Percentiles rank a stretch among this genome's conserved stretches.
Conservation (phyloP, 2,329 filamentous ascomycete genomes). For the Chaetomium sp. region DNA sequence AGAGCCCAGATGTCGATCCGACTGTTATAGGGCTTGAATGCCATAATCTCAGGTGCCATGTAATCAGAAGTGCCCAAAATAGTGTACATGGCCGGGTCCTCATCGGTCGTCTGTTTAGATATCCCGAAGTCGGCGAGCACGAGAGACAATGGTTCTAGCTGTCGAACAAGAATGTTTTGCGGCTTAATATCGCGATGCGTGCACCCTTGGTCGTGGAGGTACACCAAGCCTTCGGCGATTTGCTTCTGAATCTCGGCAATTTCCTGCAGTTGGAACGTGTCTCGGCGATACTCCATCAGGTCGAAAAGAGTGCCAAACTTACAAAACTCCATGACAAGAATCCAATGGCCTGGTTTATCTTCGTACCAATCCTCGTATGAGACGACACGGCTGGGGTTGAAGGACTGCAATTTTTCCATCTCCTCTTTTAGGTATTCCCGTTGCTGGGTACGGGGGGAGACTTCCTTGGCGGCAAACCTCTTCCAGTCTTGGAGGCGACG, state of each 20-base stretch:
- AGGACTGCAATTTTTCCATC: background rate
- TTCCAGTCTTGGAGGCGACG: slow-evolving; percentile 1
- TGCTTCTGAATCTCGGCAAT: background rate
- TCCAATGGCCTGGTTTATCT: background rate
- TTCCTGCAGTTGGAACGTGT: background rate
- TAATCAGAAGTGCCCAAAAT: background rate
- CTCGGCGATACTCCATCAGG: background rate
- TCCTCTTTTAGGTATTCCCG: background rate
- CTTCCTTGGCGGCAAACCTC: slow-evolving; percentile 1
- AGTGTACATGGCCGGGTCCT: background rate
- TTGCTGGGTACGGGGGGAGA: background rate
- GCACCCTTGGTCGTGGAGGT: background rate
- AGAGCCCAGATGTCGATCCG: slow-evolving; percentile 4
- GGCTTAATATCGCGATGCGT: slow-evolving; percentile 3
- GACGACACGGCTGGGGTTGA: background rate
- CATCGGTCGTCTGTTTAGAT: background rate
- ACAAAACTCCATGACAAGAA: slow-evolving; percentile 6
- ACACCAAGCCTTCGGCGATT: background rate
- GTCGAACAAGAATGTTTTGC: slow-evolving; percentile 2
- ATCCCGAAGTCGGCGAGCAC: slow-evolving; percentile 2
- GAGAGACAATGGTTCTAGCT: background rate
- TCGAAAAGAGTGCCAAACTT: background rate
- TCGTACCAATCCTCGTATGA: slow-evolving; percentile 1
- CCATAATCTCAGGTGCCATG: slow-evolving; percentile 1
- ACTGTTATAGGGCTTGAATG: background rate